Percentiles rank a stretch among this genome's conserved stretches.
phyloP scores from a whole-genome alignment of 352 stramenopile genomes.

The Pythium scleroteichum region DNA sequence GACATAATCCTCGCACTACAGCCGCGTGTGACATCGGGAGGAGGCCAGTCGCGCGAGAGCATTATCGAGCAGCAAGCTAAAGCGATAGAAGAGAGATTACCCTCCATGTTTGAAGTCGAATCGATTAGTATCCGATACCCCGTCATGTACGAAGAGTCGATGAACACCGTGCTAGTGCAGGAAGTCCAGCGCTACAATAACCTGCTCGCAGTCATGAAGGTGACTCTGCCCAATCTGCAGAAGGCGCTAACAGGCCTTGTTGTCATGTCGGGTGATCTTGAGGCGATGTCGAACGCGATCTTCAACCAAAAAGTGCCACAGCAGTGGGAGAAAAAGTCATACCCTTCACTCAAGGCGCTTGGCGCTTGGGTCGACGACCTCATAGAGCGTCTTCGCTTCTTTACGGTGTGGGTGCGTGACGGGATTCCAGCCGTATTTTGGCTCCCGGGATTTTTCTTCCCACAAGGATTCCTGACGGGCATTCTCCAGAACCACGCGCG shows the following conservation, averaged over 20 bases:
- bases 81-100: constrained; percentile 79
- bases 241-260: constrained; percentile 82
- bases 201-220: constrained; percentile 78
- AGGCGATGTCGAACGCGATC: constrained; percentile 80
- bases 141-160: constrained; percentile 88
- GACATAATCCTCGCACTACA: constrained; percentile 86
- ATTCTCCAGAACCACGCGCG: constrained; percentile 86
- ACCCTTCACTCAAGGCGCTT: constrained; percentile 91
- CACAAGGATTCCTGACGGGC: constrained; percentile 75
- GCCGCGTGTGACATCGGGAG: constrained; percentile 73
- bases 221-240: constrained; percentile 82
- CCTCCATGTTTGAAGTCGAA: constrained; percentile 83
- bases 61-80: constrained; percentile 86
- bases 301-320: constrained; percentile 88
- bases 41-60: constrained; percentile 82
- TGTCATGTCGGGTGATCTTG: constrained; percentile 62
- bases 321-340: constrained; percentile 89
- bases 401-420: constrained; percentile 57
- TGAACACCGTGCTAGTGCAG: constrained; percentile 93
- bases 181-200: constrained; percentile 92
- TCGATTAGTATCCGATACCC: constrained; percentile 84
- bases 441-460: constrained; percentile 86
- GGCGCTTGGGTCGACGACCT: constrained; percentile 89
- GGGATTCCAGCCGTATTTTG: constrained; percentile 64
- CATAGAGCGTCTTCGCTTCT: constrained; percentile 69